Percentiles rank a stretch among this genome's conserved stretches.
Conservation (phyloP, 139 green algal genomes). For the Protoeuglena noctilucae region DNA sequence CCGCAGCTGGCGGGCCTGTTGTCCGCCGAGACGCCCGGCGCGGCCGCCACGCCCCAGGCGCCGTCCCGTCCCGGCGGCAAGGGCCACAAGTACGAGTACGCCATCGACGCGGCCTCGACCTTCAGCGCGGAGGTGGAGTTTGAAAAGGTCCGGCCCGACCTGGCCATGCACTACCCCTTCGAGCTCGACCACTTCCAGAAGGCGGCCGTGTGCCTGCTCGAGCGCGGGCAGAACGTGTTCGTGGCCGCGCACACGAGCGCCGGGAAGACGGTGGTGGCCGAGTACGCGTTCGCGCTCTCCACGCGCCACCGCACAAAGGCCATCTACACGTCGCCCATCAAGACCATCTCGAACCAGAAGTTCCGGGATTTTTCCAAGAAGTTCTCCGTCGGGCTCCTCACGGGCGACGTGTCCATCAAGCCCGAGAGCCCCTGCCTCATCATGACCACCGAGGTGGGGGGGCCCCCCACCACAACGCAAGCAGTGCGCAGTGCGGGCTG, state of each 20-base stretch:
- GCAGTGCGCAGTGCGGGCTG: too few relatives aligned
- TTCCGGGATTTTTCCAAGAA: constrained; percentile 80
- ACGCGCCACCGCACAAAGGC: constrained; percentile 53
- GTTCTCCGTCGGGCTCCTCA: constrained; percentile 86
- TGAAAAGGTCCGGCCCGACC: constrained; percentile 3
- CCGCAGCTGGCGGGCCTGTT: background rate
- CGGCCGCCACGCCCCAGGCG: too few relatives aligned
- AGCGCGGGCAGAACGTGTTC: constrained; percentile 31
- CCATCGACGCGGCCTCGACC: constrained; percentile 9
- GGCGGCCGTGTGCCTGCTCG: constrained; percentile 57
- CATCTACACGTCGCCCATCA: constrained; percentile 94
- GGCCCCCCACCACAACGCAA: too few relatives aligned
- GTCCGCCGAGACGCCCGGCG: too few relatives aligned
- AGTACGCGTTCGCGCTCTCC: constrained; percentile 92
- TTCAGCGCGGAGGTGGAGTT: constrained; percentile 16
- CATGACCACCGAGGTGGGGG: constrained; percentile 99
- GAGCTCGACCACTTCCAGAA: constrained; percentile 92
- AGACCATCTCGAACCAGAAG: constrained; percentile 98
- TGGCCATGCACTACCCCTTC: constrained; percentile 60
- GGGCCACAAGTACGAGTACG: constrained; percentile 1
- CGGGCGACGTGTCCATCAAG: constrained; percentile 80
- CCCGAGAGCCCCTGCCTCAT: constrained; percentile 79
- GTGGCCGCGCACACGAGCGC: constrained; percentile 11
- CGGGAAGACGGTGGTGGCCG: constrained; percentile 93
- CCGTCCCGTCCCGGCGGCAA: too few relatives aligned